Evolutionary conservation across 192 early-diverging fungal genomes (phyloP), one percentile per base, ranked within the genome.

Genomic region (Rhizophagus prolifer): DNA sequence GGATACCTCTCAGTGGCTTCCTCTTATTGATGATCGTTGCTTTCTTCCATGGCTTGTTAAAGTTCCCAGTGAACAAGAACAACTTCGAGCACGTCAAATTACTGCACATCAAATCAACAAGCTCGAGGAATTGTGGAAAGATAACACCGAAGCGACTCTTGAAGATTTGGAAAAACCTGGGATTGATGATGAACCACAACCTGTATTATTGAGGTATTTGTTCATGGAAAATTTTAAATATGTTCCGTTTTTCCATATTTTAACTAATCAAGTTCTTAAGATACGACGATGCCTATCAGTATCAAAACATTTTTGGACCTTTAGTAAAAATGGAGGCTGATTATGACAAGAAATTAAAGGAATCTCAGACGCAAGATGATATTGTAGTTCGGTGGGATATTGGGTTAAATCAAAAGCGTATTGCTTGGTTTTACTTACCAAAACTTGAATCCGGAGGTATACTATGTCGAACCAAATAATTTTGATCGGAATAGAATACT

Each of bases 211-310:
- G 67, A 86, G 86, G 85, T 94, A 88, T 34, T 3, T 61, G 21
- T 28, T 58, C 44, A 26, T 44, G 9, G 41, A 8, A 2, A 44
- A 44, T 9, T 44, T 44, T 12, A 44, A 44, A 44, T 44, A 44
- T 44, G 41, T 44, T 44, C 10, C 12, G 41, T 44, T 44, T 44
- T 44, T 41, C 30, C 19, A 9, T 58, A 66, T 62, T 77, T 4
- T 65, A 58, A 79, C 19, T 38, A 46, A n/a, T 16, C 28, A 74
- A 23, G 28, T 2, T 26, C 21, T 79, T 36, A 12, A 92, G 92
- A 82, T 96, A 96, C 65, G 95, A 98, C 64, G 97, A 99, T 84
- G 97, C 96, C 2, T 96, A 96, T 82, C 94, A 96, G 81, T 99
- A 98, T 83, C 96, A 96, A 79, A 96, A 92, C 79, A 96, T 95